A percentile compares a stretch with the other conserved stretches of the same genome.
Conservation (phyloP, 352 stramenopile genomes). For the Plasmopara muralis region DNA sequence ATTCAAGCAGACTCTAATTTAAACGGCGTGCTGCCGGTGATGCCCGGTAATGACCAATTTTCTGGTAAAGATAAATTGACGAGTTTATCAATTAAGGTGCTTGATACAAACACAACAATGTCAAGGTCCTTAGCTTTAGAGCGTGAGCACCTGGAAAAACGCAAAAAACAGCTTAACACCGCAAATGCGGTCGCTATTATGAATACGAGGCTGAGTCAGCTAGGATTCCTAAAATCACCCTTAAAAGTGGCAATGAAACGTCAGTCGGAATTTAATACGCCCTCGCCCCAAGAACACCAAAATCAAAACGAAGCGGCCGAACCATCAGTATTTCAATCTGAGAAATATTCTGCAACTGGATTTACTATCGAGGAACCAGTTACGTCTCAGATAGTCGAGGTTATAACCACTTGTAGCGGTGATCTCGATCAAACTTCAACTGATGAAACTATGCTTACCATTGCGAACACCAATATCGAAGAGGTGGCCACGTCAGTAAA, state of each 20-base stretch:
- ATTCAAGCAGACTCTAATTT: not conserved
- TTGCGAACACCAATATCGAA: too few relatives aligned
- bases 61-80: constrained; percentile 12
- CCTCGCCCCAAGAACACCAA: constrained; percentile 2
- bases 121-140: constrained; percentile 51
- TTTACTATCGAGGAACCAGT: not conserved
- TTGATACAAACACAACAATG: constrained; percentile 9
- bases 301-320: not conserved
- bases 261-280: not conserved
- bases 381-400: not conserved
- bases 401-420: not conserved
- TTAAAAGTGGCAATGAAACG: constrained; percentile 1
- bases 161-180: constrained; percentile 66
- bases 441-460: not conserved
- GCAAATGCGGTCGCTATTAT: constrained; percentile 68
- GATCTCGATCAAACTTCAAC: not conserved
- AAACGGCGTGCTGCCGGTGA: not conserved
- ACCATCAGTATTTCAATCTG: not conserved
- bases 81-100: constrained; percentile 25
- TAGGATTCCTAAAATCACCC: constrained; percentile 38
- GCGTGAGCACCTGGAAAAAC: constrained; percentile 62
- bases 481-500: too few relatives aligned
- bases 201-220: constrained; percentile 56
- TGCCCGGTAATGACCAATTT: constrained; percentile 6
- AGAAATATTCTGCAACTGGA: not conserved